Conservation (phyloP, 179 eudicot genomes). For the Spinacia oleracea region DNA sequence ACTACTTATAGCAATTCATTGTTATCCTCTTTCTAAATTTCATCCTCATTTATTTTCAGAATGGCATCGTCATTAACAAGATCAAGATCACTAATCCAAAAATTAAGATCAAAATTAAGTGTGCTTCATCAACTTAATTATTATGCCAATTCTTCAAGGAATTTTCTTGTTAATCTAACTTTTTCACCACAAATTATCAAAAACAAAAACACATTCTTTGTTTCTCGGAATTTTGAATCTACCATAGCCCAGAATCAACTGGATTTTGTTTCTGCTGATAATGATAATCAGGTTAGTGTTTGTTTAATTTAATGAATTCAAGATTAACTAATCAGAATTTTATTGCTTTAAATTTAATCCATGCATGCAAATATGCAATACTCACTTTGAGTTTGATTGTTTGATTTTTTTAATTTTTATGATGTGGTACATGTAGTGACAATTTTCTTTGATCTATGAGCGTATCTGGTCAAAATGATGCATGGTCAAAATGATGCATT, state of each 20-base stretch:
- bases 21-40: background rate
- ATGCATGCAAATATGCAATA: background rate
- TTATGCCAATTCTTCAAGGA: background rate
- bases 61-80: conserved; percentile 16
- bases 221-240: conserved; percentile 43
- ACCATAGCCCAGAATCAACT: conserved; percentile 34
- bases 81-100: conserved; percentile 21
- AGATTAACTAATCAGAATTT: background rate
- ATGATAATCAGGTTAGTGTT: conserved; percentile 28
- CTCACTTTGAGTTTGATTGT: background rate
- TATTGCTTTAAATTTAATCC: background rate
- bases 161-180: background rate
- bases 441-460: no score
- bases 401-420: no score
- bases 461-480: no score
- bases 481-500: no score
- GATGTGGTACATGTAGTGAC: no score
- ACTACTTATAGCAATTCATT: background rate
- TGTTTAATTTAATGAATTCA: background rate
- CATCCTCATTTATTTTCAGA: background rate
- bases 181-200: background rate
- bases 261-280: conserved; percentile 21
- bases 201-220: conserved; percentile 28
- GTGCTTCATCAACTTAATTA: background rate
- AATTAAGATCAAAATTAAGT: conserved; percentile 18